Evolutionary conservation across 352 stramenopile species (phyloP).

Genomic region (Phytophthora constricta): DNA sequence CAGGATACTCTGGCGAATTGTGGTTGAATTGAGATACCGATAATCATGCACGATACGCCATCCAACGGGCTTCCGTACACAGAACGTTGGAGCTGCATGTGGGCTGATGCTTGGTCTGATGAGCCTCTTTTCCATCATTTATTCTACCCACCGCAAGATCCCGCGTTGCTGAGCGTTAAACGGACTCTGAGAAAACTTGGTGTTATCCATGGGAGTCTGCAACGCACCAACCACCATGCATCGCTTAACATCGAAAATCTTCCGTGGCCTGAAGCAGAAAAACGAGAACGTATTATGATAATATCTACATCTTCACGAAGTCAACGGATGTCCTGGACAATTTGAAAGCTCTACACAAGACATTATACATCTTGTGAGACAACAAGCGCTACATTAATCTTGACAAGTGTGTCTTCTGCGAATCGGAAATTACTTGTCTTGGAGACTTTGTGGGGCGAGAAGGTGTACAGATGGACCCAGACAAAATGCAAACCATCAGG

Average conservation of each 20-base stretch:
- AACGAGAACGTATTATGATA: background rate
- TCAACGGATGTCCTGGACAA: background rate
- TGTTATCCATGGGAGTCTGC: background rate
- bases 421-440: conserved; percentile 10
- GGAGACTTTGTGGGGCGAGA: conserved; percentile 21
- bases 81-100: no score
- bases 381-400: conserved; percentile 14
- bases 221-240: background rate
- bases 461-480: conserved; percentile 16
- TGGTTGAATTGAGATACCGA: no score
- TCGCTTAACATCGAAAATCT: background rate
- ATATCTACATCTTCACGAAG: background rate
- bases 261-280: background rate
- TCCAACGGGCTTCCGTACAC: no score
- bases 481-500: conserved; percentile 8
- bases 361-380: background rate
- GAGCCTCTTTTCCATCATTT: no score
- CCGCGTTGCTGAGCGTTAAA: no score
- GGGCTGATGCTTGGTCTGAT: no score
- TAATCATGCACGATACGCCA: no score
- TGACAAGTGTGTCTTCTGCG: conserved; percentile 18
- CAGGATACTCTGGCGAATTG: no score
- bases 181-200: background rate
- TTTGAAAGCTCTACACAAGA: background rate
- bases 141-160: background rate